Evolutionary conservation across 768 basidiomycete genomes (phyloP), one percentile per base, ranked within the genome.

Genomic region (Trametes gibbosa): DNA sequence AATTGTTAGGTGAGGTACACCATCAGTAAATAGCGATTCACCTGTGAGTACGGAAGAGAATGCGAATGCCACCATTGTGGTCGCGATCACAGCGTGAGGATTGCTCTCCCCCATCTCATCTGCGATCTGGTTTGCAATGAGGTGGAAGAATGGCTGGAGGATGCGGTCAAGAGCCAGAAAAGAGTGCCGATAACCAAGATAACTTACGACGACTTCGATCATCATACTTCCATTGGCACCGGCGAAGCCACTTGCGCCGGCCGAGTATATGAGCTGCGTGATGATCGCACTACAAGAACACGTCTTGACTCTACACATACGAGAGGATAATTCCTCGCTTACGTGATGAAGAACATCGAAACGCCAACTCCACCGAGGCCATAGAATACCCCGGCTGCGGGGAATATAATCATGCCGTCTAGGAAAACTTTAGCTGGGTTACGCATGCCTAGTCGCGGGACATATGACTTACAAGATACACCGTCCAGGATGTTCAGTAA

Each of bases 351-450:
- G 73, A 96, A 96, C 89, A 98, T 92, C 34, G 94, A 95, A 1
- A 98, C 94, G 2, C 96, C 96, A 71, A 87, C 85, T 0, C 90
- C 84, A 1, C 93, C 95, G 17, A 96, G 84, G 53, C 83, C 83
- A 12, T 81, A 74, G 70, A 99, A 98, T 3, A 90, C 79, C 2
- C 89, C 84, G 9, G 85, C 81, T 0, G 89, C 85, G 2, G 97
- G 97, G 70, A 98, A 99, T 55, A 94, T 87, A 70, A 93, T 94
- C 92, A 98, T 93, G 6, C 96, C 96, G 73, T 98, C 88, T 90
- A 35, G 21, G 27, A 14, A 6, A 9, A 12, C 16, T 25, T 56
- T n/a, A 50, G 47, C 27, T 3, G 41, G 23, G 32, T 9, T 7
- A 19, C 5, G 6, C 16, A 35, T 21, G 21, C 2, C 7, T 9